Evolutionary conservation across 2,329 filamentous ascomycete species (phyloP).

Genomic region (Pestalotiopsis sp.): DNA sequence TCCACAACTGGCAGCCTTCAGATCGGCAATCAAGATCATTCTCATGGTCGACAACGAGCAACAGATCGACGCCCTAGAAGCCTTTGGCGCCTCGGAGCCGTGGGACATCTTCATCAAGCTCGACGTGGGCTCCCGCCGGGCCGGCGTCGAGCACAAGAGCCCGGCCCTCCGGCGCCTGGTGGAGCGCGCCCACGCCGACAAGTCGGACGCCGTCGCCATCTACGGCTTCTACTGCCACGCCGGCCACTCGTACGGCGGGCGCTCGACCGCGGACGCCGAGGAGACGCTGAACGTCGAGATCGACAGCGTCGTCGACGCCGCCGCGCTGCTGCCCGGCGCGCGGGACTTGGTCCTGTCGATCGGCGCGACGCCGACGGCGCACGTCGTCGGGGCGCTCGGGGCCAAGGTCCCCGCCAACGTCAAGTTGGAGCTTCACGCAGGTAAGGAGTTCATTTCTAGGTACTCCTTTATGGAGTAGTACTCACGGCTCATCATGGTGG

Average conservation of each 20-base stretch:
- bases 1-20: background rate
- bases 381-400: slow-evolving; percentile 1
- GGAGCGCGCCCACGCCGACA: background rate
- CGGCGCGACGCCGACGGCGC: slow-evolving; percentile 7
- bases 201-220: background rate
- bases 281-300: background rate
- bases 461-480: background rate
- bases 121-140: slow-evolving; percentile 7
- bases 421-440: slow-evolving; percentile 11
- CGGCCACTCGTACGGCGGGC: slow-evolving; percentile 6
- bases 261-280: background rate
- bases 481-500: background rate
- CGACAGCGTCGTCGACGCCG: background rate
- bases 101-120: slow-evolving; percentile 13
- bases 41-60: slow-evolving; percentile 12
- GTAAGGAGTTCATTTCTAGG: background rate
- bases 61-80: slow-evolving; percentile 1
- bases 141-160: background rate
- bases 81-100: background rate
- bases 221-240: slow-evolving; percentile 11
- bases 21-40: background rate
- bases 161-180: background rate
- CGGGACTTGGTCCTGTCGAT: background rate
- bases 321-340: background rate
- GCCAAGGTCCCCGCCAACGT: background rate